Conservation (phyloP, 2,329 filamentous ascomycete genomes). For the Torrubiella hemipterigena region DNA sequence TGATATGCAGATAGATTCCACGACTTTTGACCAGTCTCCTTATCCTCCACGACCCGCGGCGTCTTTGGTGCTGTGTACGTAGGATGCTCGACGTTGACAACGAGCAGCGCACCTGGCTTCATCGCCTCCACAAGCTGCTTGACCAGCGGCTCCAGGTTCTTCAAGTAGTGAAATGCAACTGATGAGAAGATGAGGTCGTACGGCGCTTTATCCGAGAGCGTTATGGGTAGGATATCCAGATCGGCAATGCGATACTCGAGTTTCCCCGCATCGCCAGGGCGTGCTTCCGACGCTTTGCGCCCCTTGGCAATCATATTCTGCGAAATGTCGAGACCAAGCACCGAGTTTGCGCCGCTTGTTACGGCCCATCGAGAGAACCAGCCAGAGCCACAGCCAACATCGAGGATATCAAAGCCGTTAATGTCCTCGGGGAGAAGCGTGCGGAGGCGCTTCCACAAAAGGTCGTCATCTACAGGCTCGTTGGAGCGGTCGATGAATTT, state of each 20-base stretch:
- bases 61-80: slow-evolving; percentile 28
- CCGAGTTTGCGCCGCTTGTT: slow-evolving; percentile 20
- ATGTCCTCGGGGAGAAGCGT: slow-evolving; percentile 22
- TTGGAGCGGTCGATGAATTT: slow-evolving; percentile 24
- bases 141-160: slow-evolving; percentile 18
- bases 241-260: slow-evolving; percentile 20
- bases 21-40: slow-evolving; percentile 16
- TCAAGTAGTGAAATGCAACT: slow-evolving; percentile 27
- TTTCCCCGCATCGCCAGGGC: slow-evolving; percentile 9
- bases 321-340: slow-evolving; percentile 28
- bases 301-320: slow-evolving; percentile 29
- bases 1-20: slow-evolving; percentile 31
- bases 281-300: slow-evolving; percentile 11
- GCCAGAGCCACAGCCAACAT: slow-evolving; percentile 34
- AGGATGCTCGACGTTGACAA: slow-evolving; percentile 36
- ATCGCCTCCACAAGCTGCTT: slow-evolving; percentile 18
- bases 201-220: slow-evolving; percentile 1
- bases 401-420: slow-evolving; percentile 20
- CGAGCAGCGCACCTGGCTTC: slow-evolving; percentile 20
- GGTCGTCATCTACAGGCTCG: slow-evolving; percentile 24
- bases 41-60: slow-evolving; percentile 15
- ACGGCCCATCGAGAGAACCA: slow-evolving; percentile 32
- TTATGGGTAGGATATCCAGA: slow-evolving; percentile 18
- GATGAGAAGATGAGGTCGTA: slow-evolving; percentile 28
- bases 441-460: slow-evolving; percentile 31